Evolutionary conservation across 108 stramenopile genomes (phyloP), one percentile per base, ranked within the genome.

Genomic region (Fistulifera solaris): DNA sequence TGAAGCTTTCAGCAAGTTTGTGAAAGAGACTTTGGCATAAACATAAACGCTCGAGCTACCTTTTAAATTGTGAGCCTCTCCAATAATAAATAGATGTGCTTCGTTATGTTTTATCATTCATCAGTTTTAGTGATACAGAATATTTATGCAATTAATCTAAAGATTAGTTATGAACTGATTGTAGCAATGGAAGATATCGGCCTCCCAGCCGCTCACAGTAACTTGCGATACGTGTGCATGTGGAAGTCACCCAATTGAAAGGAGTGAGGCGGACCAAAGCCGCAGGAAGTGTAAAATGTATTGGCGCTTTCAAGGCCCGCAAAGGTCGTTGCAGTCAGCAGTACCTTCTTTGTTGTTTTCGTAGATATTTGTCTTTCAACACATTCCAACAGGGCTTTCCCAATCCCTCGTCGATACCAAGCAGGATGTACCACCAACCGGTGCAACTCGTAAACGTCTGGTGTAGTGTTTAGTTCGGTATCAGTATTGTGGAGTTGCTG

Each of bases 1-100:
- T 38, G 83, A 73, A 14, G 80, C 77, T n/a, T 65, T 85, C 68
- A 75, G 66, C 60, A 57, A 64, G 38, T 85, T 80, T 64, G 66
- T 78, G 10, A 71, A 79, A 39, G 67, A 78, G 38, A 71, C 75
- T 5, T 55, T 77, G 38, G 53, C 53, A 54, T 54, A 54, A 54
- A 10, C 47, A 48, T 48, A 18, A 48, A 18, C 17, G 12, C 10
- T 17, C 47, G 47, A 10, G 44, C 44, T 18, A 18, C 19, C 44
- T 45, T 2, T 21, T 11, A 8, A 21, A 35, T 6, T 35, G 6
- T 8, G 3, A 35, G 31, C 3, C 31, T 35, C 3, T 3, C 31
- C 8, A 35, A 6, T 35, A 35, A 6, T 35, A 35, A 6, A 8
- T 35, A 35, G 31, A 3, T 35, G 31, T n/a, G n/a, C n/a, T n/a